Conservation (phyloP, 2,329 filamentous ascomycete species). For the Chalaropsis ovoidea region DNA sequence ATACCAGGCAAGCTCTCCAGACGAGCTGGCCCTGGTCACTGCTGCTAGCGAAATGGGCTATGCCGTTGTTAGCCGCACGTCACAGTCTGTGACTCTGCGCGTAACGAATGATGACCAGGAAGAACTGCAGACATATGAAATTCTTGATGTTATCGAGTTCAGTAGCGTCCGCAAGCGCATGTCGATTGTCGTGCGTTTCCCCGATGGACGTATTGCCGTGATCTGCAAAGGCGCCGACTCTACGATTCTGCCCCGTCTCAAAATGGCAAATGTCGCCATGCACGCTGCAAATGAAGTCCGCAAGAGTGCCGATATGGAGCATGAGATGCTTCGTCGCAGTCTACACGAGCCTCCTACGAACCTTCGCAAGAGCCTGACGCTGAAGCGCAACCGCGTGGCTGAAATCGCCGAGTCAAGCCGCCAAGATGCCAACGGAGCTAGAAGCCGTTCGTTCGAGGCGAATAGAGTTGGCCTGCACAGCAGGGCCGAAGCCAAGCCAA, state of each 20-base stretch:
- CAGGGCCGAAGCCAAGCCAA: constrained; percentile 35
- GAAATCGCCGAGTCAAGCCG: constrained; percentile 22
- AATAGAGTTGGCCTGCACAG: constrained; percentile 32
- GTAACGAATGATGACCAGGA: constrained; percentile 34
- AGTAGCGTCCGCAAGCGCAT: constrained; percentile 82
- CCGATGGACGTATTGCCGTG: constrained; percentile 68
- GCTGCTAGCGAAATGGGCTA: constrained; percentile 82
- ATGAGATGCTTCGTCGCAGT: constrained; percentile 46
- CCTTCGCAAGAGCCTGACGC: constrained; percentile 43
- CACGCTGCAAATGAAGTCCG: constrained; percentile 62
- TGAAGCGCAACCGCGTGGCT: constrained; percentile 33
- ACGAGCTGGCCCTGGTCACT: constrained; percentile 75
- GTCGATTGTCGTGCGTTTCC: constrained; percentile 80
- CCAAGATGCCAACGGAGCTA: constrained; percentile 24
- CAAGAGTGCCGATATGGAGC: constrained; percentile 50
- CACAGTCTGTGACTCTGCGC: constrained; percentile 53
- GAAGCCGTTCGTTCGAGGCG: constrained; percentile 40
- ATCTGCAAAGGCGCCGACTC: constrained; percentile 90
- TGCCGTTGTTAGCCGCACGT: constrained; percentile 61
- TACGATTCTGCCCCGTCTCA: constrained; percentile 66
- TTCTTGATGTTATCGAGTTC: constrained; percentile 83
- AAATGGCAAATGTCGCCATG: constrained; percentile 59
- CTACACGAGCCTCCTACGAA: constrained; percentile 48
- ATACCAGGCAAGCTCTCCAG: constrained; percentile 82
- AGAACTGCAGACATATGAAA: constrained; percentile 57